Evolutionary conservation across 129 eudicot genomes (phyloP).

Genomic region (carrot (Daucus carota)): DH1_v3.0 NC_030381.2:51839001-51839500

Average conservation of each 20-base stretch:
- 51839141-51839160: neutral
- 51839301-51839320: neutral
- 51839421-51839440: conserved; percentile 97
- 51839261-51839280: neutral
- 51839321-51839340: neutral
- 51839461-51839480: conserved; percentile 82
- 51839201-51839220: neutral
- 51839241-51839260: neutral
- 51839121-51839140: neutral
- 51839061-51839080: too few species aligned
- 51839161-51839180: neutral
- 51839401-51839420: conserved; percentile 85
- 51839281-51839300: neutral
- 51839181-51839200: neutral
- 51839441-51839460: conserved; percentile 64
- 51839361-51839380: conserved; percentile 91
- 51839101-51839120: too few species aligned
- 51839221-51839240: neutral
- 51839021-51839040: too few species aligned
- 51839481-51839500: neutral
- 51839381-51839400: conserved; percentile 70
- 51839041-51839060: too few species aligned
- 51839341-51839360: conserved; percentile 3
- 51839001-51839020: too few species aligned
- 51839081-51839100: too few species aligned